Percentiles rank a stretch among this genome's conserved stretches.
Evolutionary conservation across 202 grass and related monocot genomes (phyloP).

Genomic region (Elaeis oleifera): DNA sequence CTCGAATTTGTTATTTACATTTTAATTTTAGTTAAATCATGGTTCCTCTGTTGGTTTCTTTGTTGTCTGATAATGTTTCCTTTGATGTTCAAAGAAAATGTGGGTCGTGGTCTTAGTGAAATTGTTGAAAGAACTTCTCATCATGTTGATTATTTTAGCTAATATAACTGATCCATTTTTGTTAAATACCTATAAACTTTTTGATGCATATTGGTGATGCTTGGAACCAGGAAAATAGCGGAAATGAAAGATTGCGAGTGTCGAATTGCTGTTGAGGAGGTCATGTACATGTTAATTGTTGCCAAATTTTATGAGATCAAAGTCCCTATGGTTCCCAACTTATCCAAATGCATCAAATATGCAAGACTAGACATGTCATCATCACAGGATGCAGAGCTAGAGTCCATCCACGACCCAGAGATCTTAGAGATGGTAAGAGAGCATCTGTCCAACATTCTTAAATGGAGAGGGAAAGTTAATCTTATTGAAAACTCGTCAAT

Average conservation of each 20-base stretch:
- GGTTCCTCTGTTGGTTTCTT: too few relatives aligned
- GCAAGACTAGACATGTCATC: slow-evolving; percentile 49
- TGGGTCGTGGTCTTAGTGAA: too few relatives aligned
- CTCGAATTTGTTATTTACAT: too few relatives aligned
- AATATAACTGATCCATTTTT: too few relatives aligned
- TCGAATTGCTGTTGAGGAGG: slow-evolving; percentile 43
- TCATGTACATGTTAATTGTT: slow-evolving; percentile 63
- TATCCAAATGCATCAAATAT: slow-evolving; percentile 36
- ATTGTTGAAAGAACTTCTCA: too few relatives aligned
- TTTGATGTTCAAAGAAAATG: too few relatives aligned
- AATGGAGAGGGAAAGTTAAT: slow-evolving; percentile 46
- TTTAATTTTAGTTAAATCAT: too few relatives aligned
- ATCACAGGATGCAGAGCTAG: slow-evolving; percentile 44
- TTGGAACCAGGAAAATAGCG: slow-evolving; percentile 48
- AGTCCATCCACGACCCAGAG: slow-evolving; percentile 45
- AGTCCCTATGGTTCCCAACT: slow-evolving; percentile 57
- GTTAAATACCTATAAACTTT: too few relatives aligned
- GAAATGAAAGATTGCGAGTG: slow-evolving; percentile 52
- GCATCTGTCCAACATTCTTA: slow-evolving; percentile 48
- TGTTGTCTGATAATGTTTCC: too few relatives aligned
- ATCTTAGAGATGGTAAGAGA: slow-evolving; percentile 44
- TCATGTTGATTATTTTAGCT: too few relatives aligned
- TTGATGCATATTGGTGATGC: not conserved
- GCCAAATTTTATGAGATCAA: slow-evolving; percentile 51
- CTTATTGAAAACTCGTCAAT: slow-evolving; percentile 43